phyloP scores from a whole-genome alignment of 176 grass and related monocot genomes.

The Pontederia paniculata region DNA sequence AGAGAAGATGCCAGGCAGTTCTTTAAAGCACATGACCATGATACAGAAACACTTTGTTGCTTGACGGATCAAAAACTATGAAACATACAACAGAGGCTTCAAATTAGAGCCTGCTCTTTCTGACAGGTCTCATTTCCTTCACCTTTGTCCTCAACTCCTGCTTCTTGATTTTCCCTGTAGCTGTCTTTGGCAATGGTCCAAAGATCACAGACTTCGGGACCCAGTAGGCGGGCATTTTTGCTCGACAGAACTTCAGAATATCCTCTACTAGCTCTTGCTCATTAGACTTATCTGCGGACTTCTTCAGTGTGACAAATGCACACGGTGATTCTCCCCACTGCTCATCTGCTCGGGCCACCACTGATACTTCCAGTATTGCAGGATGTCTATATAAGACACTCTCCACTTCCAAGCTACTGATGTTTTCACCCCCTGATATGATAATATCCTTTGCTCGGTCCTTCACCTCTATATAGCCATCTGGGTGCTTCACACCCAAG shows the following conservation, averaged over 20 bases:
- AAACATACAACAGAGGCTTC: no score
- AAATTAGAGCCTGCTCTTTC: constrained; percentile 67
- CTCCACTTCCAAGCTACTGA: constrained; percentile 34
- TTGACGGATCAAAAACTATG: no score
- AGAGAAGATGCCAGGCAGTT: no score
- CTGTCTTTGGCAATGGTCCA: constrained; percentile 74
- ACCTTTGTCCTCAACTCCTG: constrained; percentile 61
- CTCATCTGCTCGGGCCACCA: constrained; percentile 21
- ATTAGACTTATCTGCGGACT: constrained; percentile 22
- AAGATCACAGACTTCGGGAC: constrained; percentile 82
- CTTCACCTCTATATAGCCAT: constrained; percentile 29
- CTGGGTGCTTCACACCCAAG: constrained; percentile 23
- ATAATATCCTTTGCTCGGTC: constrained; percentile 27
- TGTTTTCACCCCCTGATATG: constrained; percentile 33
- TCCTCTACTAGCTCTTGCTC: constrained; percentile 36
- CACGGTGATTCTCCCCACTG: constrained; percentile 35
- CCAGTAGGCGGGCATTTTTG: constrained; percentile 73
- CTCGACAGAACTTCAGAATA: constrained; percentile 64
- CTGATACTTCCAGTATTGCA: constrained; percentile 24
- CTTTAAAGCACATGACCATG: no score
- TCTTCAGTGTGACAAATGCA: constrained; percentile 26
- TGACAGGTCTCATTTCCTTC: constrained; percentile 68
- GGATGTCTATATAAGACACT: constrained; percentile 15
- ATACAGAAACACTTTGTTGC: no score
- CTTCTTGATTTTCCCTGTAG: constrained; percentile 82